phyloP scores from a whole-genome alignment of 2,329 filamentous ascomycete genomes.

The Pseudocercospora macadamiae region DNA sequence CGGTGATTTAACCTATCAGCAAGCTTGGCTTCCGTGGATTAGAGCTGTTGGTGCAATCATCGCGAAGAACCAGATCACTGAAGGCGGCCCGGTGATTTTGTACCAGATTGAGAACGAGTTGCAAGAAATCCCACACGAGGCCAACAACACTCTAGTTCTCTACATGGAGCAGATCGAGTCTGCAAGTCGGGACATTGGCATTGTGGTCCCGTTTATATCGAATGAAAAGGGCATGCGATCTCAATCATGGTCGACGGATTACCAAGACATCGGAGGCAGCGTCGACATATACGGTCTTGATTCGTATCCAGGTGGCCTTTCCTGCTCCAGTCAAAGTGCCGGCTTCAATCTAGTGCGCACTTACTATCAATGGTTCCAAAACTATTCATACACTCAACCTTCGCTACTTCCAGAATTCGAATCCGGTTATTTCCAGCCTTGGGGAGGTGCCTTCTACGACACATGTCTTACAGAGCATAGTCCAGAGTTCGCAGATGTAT shows the following conservation, averaged over 20 bases:
- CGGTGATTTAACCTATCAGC: slow-evolving; percentile 50
- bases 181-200: slow-evolving; percentile 58
- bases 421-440: slow-evolving; percentile 62
- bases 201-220: slow-evolving; percentile 60
- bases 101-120: slow-evolving; percentile 64
- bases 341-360: slow-evolving; percentile 53
- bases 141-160: slow-evolving; percentile 44
- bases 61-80: slow-evolving; percentile 58
- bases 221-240: slow-evolving; percentile 65
- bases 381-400: slow-evolving; percentile 50
- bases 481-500: slow-evolving; percentile 63
- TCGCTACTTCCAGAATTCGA: slow-evolving; percentile 63
- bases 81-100: slow-evolving; percentile 60
- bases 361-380: slow-evolving; percentile 49
- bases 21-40: slow-evolving; percentile 57
- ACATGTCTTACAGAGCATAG: slow-evolving; percentile 48
- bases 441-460: slow-evolving; percentile 57
- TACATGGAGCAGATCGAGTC: slow-evolving; percentile 64
- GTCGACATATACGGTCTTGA: slow-evolving; percentile 54
- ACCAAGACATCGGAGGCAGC: slow-evolving; percentile 59
- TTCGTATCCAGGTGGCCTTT: slow-evolving; percentile 61
- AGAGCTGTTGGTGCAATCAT: slow-evolving; percentile 54
- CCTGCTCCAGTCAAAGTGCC: slow-evolving; percentile 63
- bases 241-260: slow-evolving; percentile 65
- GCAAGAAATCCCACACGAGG: slow-evolving; percentile 43